Conservation (phyloP, 2,329 filamentous ascomycete species). For the Sporothrix pseudoabietina region DNA sequence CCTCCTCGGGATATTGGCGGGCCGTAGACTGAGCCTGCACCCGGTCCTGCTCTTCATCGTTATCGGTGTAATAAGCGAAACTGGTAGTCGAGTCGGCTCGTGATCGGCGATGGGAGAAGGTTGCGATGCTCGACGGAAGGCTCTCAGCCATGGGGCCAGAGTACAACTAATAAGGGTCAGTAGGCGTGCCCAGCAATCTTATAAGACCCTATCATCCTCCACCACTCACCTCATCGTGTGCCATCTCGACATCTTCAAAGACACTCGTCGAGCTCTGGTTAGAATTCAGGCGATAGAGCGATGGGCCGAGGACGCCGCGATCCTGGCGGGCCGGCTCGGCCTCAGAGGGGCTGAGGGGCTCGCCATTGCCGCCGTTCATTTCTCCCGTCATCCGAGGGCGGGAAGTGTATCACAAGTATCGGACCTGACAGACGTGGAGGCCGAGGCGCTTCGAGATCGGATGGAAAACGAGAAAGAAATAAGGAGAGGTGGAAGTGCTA, state of each 20-base stretch:
- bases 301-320: not conserved
- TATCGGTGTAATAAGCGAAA: conserved; percentile 85
- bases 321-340: conserved; percentile 11
- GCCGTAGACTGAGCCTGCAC: not conserved
- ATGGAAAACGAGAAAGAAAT: not conserved
- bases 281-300: conserved; percentile 65
- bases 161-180: conserved; percentile 62
- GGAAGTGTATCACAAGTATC: not conserved
- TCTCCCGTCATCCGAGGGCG: conserved; percentile 11
- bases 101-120: conserved; percentile 80
- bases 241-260: conserved; percentile 97
- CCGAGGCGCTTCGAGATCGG: not conserved
- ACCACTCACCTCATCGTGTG: conserved; percentile 77
- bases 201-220: not conserved
- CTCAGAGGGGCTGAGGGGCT: conserved; percentile 26
- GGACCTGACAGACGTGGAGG: not conserved
- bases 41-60: conserved; percentile 53
- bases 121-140: conserved; percentile 89
- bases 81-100: conserved; percentile 84
- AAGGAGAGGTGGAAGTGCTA: not conserved
- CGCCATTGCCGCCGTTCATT: conserved; percentile 30
- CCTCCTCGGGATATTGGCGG: not conserved
- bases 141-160: conserved; percentile 93
- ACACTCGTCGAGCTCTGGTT: conserved; percentile 78
- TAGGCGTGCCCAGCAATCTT: not conserved